Evolutionary conservation across 1,284 basidiomycete species (phyloP).

Genomic region (Cutaneotrichosporon sp.): DNA sequence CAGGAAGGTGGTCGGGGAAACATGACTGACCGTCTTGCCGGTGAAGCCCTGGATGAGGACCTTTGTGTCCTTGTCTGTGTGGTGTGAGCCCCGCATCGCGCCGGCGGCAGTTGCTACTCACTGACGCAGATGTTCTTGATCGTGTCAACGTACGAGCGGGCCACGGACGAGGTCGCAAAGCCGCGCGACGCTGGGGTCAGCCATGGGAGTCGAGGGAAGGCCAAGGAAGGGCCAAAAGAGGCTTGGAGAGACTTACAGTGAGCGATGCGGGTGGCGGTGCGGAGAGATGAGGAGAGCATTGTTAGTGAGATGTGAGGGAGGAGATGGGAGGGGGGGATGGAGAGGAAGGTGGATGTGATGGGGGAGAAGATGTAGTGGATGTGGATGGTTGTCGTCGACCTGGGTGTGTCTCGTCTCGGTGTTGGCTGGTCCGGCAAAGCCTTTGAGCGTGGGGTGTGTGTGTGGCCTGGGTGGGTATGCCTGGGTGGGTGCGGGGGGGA

Average conservation of each 20-base stretch:
- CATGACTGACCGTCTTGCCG: conserved; percentile 83
- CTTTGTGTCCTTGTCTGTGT: conserved; percentile 80
- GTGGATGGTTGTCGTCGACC: conserved; percentile 3
- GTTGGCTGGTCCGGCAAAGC: background rate
- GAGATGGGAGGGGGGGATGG: conserved; percentile 5
- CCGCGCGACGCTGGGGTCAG: conserved; percentile 38
- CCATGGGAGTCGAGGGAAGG: background rate
- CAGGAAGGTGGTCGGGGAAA: conserved; percentile 15
- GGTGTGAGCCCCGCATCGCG: conserved; percentile 11
- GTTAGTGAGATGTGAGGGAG: conserved; percentile 8
- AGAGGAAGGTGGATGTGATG: conserved; percentile 3
- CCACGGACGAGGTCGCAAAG: conserved; percentile 68
- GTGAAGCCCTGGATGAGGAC: conserved; percentile 93
- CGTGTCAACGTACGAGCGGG: conserved; percentile 79
- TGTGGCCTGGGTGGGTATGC: background rate
- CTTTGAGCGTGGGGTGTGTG: background rate
- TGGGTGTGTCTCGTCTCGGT: too few species aligned
- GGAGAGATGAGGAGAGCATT: conserved; percentile 31
- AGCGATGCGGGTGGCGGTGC: conserved; percentile 32
- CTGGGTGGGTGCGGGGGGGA: background rate
- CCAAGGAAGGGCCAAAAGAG: background rate
- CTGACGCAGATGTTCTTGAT: conserved; percentile 86
- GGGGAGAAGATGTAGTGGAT: background rate
- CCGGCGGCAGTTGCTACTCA: conserved; percentile 29
- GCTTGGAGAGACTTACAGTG: conserved; percentile 22